A percentile compares a stretch with the other conserved stretches of the same genome.
Evolutionary conservation across 169 alveolate genomes (phyloP).

Genomic region (Condylostoma magnum): DNA sequence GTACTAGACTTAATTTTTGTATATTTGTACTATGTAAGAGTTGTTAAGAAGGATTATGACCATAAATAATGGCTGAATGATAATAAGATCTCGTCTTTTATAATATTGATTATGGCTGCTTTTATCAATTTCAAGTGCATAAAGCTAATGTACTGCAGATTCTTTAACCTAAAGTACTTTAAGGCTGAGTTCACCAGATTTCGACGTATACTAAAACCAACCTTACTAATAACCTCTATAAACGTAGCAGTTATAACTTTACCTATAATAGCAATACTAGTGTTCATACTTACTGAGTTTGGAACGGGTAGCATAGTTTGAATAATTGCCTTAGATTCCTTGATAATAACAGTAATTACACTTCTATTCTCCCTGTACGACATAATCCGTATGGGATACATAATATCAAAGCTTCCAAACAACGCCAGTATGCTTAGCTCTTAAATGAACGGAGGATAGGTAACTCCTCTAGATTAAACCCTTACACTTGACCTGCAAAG

Average conservation of each 20-base stretch:
- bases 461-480: too few relatives aligned
- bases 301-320: slow-evolving; percentile 17
- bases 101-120: neutral
- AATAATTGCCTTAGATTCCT: slow-evolving; percentile 1
- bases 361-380: neutral
- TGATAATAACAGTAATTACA: neutral
- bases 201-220: neutral
- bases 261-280: slow-evolving; percentile 12
- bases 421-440: too few relatives aligned
- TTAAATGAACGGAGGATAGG: too few relatives aligned
- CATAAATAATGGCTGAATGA: neutral
- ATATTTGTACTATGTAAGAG: neutral
- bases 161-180: neutral
- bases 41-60: neutral
- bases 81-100: neutral
- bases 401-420: too few relatives aligned
- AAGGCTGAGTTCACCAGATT: neutral
- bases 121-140: slow-evolving; percentile 7
- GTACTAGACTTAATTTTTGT: neutral
- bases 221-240: slow-evolving; percentile 4
- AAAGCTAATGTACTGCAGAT: neutral
- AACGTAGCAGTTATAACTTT: neutral
- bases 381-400: slow-evolving; percentile 6
- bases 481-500: too few relatives aligned
- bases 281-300: slow-evolving; percentile 5